Evolutionary conservation across 2,329 filamentous ascomycete species (phyloP), one percentile per base, ranked within the genome.

Genomic region (Trichoderma guizhouense): DNA sequence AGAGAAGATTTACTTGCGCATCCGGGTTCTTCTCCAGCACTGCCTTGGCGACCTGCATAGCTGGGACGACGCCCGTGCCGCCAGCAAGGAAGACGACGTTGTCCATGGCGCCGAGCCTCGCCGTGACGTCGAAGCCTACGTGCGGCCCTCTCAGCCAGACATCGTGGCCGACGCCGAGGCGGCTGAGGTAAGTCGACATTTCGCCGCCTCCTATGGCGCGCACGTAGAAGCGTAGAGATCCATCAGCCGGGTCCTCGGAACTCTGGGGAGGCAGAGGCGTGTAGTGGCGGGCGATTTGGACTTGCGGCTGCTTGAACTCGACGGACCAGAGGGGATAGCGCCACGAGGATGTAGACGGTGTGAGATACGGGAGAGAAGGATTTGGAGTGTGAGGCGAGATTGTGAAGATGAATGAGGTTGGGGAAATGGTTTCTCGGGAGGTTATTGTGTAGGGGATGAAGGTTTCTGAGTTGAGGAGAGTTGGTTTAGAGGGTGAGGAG

Each of bases 221-320:
- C 67, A 98, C 91, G 73, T 97, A 87, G 73, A 98, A 91, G 9
- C 92, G 86, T 69, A 97, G 77, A 2, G 83, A 79, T 53, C 85
- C 82, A 39, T 78, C 77, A n/a, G 79, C 76, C 2, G 76, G 76
- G 3, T 80, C 77, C 15, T 78, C 76, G 5, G 66, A 75, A 0
- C 73, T 67, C 0, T 75, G 30, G 0, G 89, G 87, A 0, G 94
- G 95, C 0, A 99, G 84, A 0, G 95, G 94, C 5, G 96, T 98
- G 82, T 99, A 99, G 72, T 94, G 91, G 73, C 96, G 85, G 57
- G 93, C 93, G 76, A 99, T 97, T 82, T 98, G 95, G 71, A 98
- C 83, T 80, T 97, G 91, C 2, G 96, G 96, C 83, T 98, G 96
- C 83, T 97, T 97, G 78, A 97, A 90, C 83, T 98, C 92, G 39